Conservation (phyloP, 805 yeast species). For the Suhomyces sp. region DNA sequence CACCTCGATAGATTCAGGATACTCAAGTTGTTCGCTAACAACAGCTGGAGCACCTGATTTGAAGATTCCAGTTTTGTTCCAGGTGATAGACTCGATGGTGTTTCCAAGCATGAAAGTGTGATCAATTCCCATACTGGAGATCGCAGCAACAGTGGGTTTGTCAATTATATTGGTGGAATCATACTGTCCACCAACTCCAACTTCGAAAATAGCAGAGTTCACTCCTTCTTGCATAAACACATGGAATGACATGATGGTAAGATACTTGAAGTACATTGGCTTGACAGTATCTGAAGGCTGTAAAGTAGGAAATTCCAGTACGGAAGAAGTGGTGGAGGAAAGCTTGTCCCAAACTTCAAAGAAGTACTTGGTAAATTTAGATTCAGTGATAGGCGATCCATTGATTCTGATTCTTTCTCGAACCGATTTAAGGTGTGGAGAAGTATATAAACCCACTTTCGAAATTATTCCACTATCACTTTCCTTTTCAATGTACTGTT, state of each 20-base stretch:
- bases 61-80: conserved; percentile 95
- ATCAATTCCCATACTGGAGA: conserved; percentile 85
- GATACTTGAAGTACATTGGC: conserved; percentile 90
- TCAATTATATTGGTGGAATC: conserved; percentile 92
- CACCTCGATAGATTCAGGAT: conserved; percentile 51
- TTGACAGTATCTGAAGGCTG: conserved; percentile 69
- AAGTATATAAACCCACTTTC: conserved; percentile 89
- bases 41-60: conserved; percentile 66
- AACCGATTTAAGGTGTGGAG: conserved; percentile 92
- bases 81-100: conserved; percentile 85
- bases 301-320: conserved; percentile 54
- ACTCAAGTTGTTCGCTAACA: conserved; percentile 54
- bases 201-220: conserved; percentile 94
- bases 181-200: conserved; percentile 96
- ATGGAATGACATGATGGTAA: conserved; percentile 88
- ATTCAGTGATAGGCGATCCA: conserved; percentile 81
- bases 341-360: conserved; percentile 92
- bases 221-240: conserved; percentile 84
- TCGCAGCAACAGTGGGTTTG: conserved; percentile 80
- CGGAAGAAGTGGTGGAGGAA: conserved; percentile 54
- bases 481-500: conserved; percentile 45
- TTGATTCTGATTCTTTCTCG: conserved; percentile 87
- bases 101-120: conserved; percentile 84
- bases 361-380: conserved; percentile 79
- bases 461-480: conserved; percentile 23